These are phyloP conservation scores for Geosmithia morbida DNA, from an alignment of 2,329 filamentous ascomycete genomes.

Conservation along the genomic window DNA sequence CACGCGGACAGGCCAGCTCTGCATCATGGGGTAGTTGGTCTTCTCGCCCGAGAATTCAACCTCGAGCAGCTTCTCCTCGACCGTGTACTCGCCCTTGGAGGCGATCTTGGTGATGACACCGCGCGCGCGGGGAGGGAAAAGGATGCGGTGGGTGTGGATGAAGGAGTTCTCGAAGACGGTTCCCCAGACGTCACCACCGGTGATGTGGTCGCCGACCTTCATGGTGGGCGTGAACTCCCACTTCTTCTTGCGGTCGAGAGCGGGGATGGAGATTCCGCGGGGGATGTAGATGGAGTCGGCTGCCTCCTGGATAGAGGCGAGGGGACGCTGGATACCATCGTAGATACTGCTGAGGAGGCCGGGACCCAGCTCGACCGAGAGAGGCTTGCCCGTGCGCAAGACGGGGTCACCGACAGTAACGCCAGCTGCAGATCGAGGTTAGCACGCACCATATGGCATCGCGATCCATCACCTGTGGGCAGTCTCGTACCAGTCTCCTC, in stretches of 20 bases:
- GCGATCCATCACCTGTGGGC: neutral
- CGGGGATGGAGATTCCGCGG: slow-evolving; percentile 76
- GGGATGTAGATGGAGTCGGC: slow-evolving; percentile 94
- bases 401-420: slow-evolving; percentile 94
- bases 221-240: slow-evolving; percentile 88
- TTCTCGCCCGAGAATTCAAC: slow-evolving; percentile 96
- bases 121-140: slow-evolving; percentile 77
- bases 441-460: slow-evolving; percentile 5
- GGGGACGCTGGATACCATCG: slow-evolving; percentile 94
- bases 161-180: slow-evolving; percentile 93
- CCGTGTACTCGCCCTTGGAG: slow-evolving; percentile 81
- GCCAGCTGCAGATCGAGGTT: slow-evolving; percentile 47
- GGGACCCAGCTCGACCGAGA: slow-evolving; percentile 93
- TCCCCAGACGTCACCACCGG: slow-evolving; percentile 92
- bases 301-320: slow-evolving; percentile 65
- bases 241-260: slow-evolving; percentile 80
- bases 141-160: slow-evolving; percentile 81
- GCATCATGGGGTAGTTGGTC: slow-evolving; percentile 94
- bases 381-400: slow-evolving; percentile 75
- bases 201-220: slow-evolving; percentile 95
- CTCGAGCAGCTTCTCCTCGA: slow-evolving; percentile 86
- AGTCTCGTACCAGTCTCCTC: slow-evolving; percentile 75
- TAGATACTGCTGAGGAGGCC: slow-evolving; percentile 98
- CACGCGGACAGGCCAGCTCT: slow-evolving; percentile 94
- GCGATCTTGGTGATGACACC: slow-evolving; percentile 89